Evolutionary conservation across 108 stramenopile genomes (phyloP).

Genomic region (Nitzschia sp.): DNA sequence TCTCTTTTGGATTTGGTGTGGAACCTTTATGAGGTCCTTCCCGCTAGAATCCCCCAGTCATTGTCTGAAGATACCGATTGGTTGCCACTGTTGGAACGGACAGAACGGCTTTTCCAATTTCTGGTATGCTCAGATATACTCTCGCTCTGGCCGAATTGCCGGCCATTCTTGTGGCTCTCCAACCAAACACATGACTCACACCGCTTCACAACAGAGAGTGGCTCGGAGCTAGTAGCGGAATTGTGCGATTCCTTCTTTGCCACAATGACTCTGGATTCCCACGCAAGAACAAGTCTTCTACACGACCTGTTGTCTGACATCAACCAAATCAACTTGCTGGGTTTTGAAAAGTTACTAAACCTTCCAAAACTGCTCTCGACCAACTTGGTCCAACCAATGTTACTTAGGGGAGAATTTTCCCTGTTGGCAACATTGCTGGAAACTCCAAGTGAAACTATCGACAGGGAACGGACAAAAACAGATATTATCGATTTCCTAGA

Average conservation of each 20-base stretch:
- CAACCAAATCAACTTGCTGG: slow-evolving; percentile 41
- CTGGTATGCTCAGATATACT: slow-evolving; percentile 38
- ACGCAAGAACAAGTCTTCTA: slow-evolving; percentile 7
- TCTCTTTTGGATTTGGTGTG: slow-evolving; percentile 35
- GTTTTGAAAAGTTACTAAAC: slow-evolving; percentile 23
- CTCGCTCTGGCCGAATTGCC: slow-evolving; percentile 34
- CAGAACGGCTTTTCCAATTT: slow-evolving; percentile 1
- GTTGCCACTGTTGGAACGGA: slow-evolving; percentile 4
- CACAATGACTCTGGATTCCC: neutral
- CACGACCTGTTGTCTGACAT: slow-evolving; percentile 58
- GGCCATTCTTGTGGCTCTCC: slow-evolving; percentile 13
- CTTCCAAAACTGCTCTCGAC: slow-evolving; percentile 16
- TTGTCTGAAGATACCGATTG: neutral
- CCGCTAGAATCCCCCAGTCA: slow-evolving; percentile 15
- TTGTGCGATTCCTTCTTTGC: slow-evolving; percentile 50
- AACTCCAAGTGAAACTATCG: slow-evolving; percentile 15
- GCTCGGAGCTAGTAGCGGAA: slow-evolving; percentile 26
- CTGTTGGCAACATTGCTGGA: too few species aligned
- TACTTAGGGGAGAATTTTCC: slow-evolving; percentile 19
- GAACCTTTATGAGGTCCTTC: slow-evolving; percentile 46
- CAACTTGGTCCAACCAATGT: slow-evolving; percentile 18
- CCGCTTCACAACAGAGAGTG: neutral
- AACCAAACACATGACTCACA: neutral
- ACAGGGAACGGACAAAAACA: slow-evolving; percentile 11
- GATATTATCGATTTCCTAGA: slow-evolving; percentile 27